Evolutionary conservation across 2,329 filamentous ascomycete genomes (phyloP), one percentile per base, ranked within the genome.

Genomic region (Aspergillus quadricinctus): DNA sequence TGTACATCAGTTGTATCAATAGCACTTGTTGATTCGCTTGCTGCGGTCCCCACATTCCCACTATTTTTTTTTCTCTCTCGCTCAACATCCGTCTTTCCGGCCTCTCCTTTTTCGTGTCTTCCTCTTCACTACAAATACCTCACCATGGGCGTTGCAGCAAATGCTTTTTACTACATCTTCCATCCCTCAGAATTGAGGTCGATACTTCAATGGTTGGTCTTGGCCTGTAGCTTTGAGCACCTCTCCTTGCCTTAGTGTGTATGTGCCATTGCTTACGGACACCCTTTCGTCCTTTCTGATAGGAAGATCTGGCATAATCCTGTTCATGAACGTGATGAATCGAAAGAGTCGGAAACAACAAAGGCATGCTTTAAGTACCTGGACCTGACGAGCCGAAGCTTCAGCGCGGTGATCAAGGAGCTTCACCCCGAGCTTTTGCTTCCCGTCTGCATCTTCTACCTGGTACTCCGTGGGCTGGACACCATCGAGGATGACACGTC

Each of bases 401-500:
- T 99, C 75, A 82, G 88, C 52, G 83, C 91, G 49, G 94, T 99
- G 71, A 99, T 99, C 62, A 86, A 96, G 76, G 94, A 99, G 77
- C 83, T 99, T 46, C 92, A 97, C 71, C 92, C 92, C 1, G 93
- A 99, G 77, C 86, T 99, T 31, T 84, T 97, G 37, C 84, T 97
- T 43, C 92, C 94, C 25, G 83, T 97, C 48, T 86, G 88, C 55
- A 80, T 97, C 9, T 99, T 99, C 82, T 99, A 99, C 78, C 84
- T 99, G 28, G 84, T 91, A 53, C 82, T 99, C 54, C 90, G 94
- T 59, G 94, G 90, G 49, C 83, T 99, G 51, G 94, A 99, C 75
- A 99, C 94, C n/a, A 90, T 99, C 58, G 94, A 99, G 77, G 94
- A 99, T 80, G 94, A 99, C 75, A 97, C 97, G 86, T 96, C 92